Percentiles rank a stretch among this genome's conserved stretches.
These are phyloP conservation scores for Cymbopogon flexuosus DNA, from an alignment of 202 grass and related monocot genomes.

Conservation along the genomic window DNA sequence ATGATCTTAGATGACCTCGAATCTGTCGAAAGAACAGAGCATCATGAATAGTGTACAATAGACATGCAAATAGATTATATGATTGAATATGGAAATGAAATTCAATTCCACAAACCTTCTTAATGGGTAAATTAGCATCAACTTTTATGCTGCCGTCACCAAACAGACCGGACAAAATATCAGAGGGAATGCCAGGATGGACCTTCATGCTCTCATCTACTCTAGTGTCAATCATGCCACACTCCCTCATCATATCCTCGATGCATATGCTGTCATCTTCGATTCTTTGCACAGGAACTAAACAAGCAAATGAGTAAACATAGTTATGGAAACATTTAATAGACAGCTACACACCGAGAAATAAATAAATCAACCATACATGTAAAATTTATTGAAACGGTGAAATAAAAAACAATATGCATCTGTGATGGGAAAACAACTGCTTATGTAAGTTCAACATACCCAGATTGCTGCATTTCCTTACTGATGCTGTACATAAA, in stretches of 20 bases:
- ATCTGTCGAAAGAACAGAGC: constrained; percentile 51
- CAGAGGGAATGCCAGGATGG: constrained; percentile 31
- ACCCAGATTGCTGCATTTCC: not conserved
- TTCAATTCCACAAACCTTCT: constrained; percentile 65
- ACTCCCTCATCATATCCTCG: constrained; percentile 67
- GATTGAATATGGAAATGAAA: not conserved
- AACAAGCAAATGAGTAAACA: constrained; percentile 6
- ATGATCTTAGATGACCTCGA: constrained; percentile 56
- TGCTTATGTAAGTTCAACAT: not conserved
- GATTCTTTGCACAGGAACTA: constrained; percentile 57
- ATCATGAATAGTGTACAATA: not conserved
- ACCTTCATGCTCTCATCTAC: constrained; percentile 29
- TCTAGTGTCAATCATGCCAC: constrained; percentile 43
- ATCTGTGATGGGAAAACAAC: not conserved
- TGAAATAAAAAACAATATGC: not conserved
- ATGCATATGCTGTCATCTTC: constrained; percentile 63
- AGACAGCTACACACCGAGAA: not conserved
- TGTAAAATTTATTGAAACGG: not conserved
- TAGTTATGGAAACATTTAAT: not conserved
- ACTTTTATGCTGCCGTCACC: constrained; percentile 31
- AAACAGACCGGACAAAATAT: constrained; percentile 40
- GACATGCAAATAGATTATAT: constrained; percentile 16
- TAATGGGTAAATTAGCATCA: constrained; percentile 45
- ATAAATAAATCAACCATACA: constrained; percentile 14
- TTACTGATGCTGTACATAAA: not conserved